Conservation (phyloP, 768 basidiomycete genomes). For the Filobasidium wieringae region DNA sequence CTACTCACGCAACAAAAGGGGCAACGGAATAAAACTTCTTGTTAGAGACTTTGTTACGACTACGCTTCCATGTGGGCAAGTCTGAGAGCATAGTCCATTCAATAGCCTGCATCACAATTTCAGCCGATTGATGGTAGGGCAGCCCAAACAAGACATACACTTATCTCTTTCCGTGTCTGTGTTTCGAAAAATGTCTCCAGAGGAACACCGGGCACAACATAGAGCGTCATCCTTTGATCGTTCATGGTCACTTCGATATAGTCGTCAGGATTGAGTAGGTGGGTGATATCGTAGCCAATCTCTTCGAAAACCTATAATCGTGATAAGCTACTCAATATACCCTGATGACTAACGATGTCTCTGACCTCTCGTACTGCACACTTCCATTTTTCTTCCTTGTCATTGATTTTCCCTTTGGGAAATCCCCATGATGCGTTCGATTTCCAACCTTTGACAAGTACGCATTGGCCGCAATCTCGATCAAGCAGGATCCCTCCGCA, state of each 20-base stretch:
- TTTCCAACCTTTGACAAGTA: constrained; percentile 98
- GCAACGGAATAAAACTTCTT: constrained; percentile 84
- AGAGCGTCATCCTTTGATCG: constrained; percentile 82
- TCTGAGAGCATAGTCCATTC: constrained; percentile 87
- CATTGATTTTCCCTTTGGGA: constrained; percentile 98
- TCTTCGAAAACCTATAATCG: constrained; percentile 78
- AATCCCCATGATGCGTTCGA: constrained; percentile 96
- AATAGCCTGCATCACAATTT: constrained; percentile 57
- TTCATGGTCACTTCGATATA: constrained; percentile 75
- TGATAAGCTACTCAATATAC: background rate
- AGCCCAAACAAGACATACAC: constrained; percentile 46
- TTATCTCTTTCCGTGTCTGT: constrained; percentile 94
- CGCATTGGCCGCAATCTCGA: constrained; percentile 66
- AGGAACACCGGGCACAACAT: constrained; percentile 73
- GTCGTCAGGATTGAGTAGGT: constrained; percentile 42
- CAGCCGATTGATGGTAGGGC: background rate
- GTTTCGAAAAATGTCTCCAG: constrained; percentile 85
- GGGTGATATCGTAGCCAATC: constrained; percentile 68
- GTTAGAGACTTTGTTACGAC: constrained; percentile 45
- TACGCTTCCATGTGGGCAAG: constrained; percentile 75
- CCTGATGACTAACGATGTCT: no score
- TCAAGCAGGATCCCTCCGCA: constrained; percentile 97
- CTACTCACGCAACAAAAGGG: constrained; percentile 60
- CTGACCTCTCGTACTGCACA: constrained; percentile 88
- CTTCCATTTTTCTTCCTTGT: constrained; percentile 65